Base-by-base conservation (phyloP, 441 rosid species). In the Aleurites moluccanus region DNA sequence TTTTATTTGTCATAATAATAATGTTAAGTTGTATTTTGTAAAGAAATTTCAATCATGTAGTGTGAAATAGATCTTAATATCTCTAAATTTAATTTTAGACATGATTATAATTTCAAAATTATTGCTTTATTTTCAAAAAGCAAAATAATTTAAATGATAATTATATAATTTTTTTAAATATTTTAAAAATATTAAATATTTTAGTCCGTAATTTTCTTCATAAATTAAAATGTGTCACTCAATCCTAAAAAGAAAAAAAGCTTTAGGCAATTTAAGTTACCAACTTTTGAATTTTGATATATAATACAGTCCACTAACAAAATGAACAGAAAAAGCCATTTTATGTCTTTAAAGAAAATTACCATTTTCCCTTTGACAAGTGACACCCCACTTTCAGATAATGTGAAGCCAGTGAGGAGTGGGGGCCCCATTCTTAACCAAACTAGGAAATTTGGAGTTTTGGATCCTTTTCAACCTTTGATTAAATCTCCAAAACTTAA, bases 271-370 rank as follows among this genome's bases (percentile, higher is more conserved):
- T n/a, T n/a, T 0, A 33, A 63, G 67, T 63, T 30, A 35, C 67
- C 67, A 30, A 63, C 16, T 63, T 33, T 20, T 33, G 47, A 42
- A 42, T 42, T 42, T 42, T 42, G 47, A 42, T 42, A 10, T 10
- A 42, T 6, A 1, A 42, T 30, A 30, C 2, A 30, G 33, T 42
- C 47, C 47, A 42, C 47, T 42, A 6, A 33, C 4, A 30, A 63
- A 64, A 64, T 64, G 68, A 64, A 40, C 50, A 44, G 69, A 65
- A 65, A 65, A 33, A 65, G 5, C 49, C 67, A 20, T 38, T 62
- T 30, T 38, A 64, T 20, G 27, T 13, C 67, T 63, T 35, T 63
- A 42, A 23, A 18, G 25, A 35, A 11, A 64, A 3, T 49, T 49
- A 15, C 35, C 23, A 63, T 33, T 33, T 63, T 63, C 3, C 67